A percentile compares a stretch with the other conserved stretches of the same genome.
These are phyloP conservation scores for Pseudopyricularia javanii DNA, from an alignment of 2,329 filamentous ascomycete genomes.

Conservation along the genomic window DNA sequence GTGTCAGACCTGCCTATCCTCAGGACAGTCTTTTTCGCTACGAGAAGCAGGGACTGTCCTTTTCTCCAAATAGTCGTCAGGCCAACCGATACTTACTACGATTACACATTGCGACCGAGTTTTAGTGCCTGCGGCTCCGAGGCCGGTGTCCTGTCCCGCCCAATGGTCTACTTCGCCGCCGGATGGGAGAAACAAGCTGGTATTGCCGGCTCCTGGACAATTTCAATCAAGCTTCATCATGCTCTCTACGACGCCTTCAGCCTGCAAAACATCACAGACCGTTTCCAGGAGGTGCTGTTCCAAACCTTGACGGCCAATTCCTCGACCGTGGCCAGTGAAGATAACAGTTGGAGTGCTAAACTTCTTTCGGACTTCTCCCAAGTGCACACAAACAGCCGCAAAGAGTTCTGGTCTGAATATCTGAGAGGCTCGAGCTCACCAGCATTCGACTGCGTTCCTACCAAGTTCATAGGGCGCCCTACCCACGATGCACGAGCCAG, in stretches of 20 bases:
- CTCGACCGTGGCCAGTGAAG: background rate
- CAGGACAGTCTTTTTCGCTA: conserved; percentile 53
- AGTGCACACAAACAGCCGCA: conserved; percentile 6
- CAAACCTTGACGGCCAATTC: background rate
- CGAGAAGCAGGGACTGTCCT: conserved; percentile 29
- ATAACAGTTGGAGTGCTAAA: background rate
- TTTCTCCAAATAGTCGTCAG: conserved; percentile 53
- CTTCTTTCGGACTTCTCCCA: background rate
- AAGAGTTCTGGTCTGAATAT: conserved; percentile 29
- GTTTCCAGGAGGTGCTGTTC: conserved; percentile 14
- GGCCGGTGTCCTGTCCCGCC: conserved; percentile 6
- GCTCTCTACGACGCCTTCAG: conserved; percentile 81
- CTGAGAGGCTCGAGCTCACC: conserved; percentile 12
- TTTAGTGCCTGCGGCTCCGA: background rate
- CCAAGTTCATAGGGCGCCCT: background rate
- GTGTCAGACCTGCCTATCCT: conserved; percentile 48
- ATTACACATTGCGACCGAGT: background rate
- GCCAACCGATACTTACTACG: conserved; percentile 6
- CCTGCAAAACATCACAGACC: conserved; percentile 48
- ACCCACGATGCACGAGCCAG: background rate
- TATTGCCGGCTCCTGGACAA: conserved; percentile 9
- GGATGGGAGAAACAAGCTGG: conserved; percentile 3
- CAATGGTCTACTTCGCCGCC: conserved; percentile 12
- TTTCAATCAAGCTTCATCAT: conserved; percentile 63
- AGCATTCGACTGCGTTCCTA: background rate